These are phyloP conservation scores for Heterococcus sp. DNA, from an alignment of 108 stramenopile species.

Conservation along the genomic window DNA sequence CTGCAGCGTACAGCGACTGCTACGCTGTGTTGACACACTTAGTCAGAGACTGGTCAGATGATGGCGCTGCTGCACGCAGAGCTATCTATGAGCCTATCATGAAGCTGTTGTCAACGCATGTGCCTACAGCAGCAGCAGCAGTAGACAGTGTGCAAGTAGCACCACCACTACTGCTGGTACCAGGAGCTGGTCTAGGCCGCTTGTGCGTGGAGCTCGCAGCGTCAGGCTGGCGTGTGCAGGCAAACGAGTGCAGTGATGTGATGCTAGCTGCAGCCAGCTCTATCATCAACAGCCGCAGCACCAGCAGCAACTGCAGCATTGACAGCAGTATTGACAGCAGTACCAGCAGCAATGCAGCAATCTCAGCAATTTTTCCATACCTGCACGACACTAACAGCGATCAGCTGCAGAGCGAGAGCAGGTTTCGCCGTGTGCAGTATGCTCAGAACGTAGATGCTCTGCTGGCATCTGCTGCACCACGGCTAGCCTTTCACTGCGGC, in stretches of 20 bases:
- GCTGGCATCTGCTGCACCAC: background rate
- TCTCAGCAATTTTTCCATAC: background rate
- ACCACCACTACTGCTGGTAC: slow-evolving; percentile 40
- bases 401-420: background rate
- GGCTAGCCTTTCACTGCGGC: background rate
- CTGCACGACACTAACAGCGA: background rate
- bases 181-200: slow-evolving; percentile 75
- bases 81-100: background rate
- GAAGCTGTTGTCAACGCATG: background rate
- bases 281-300: background rate
- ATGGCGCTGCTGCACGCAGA: background rate
- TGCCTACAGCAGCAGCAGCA: background rate
- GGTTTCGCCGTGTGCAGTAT: background rate
- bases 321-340: background rate
- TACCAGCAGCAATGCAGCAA: background rate
- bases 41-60: background rate
- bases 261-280: background rate
- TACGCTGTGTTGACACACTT: background rate
- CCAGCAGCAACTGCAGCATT: background rate
- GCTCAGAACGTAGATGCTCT: background rate
- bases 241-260: slow-evolving; percentile 70
- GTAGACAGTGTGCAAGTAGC: background rate
- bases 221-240: slow-evolving; percentile 78
- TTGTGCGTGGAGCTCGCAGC: slow-evolving; percentile 80
- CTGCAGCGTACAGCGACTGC: background rate